Conservation (phyloP, 306 rosid species). For the Morella rubra region DNA sequence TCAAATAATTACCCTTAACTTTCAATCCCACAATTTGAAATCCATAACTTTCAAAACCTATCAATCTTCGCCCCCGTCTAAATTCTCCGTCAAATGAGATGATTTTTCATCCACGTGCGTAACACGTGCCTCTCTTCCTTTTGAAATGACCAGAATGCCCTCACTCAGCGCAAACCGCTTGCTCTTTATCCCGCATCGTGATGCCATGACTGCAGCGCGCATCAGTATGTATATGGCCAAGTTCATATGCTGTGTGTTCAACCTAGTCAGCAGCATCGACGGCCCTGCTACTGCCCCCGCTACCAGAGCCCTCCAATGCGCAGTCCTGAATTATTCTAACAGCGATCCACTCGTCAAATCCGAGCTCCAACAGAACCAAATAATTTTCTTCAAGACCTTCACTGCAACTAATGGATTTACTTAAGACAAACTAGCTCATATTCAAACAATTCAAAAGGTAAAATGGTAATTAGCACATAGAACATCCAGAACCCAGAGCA, state of each 20-base stretch:
- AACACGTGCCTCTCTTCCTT: no score
- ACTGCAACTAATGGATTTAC: neutral
- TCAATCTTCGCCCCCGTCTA: no score
- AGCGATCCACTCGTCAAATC: conserved; percentile 27
- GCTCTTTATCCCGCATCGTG: conserved; percentile 96
- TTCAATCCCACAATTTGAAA: no score
- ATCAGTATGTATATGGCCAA: conserved; percentile 88
- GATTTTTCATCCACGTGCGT: no score
- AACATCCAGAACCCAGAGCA: conserved; percentile 51
- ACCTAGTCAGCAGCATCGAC: conserved; percentile 85
- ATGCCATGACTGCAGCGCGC: conserved; percentile 91
- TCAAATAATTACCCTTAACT: no score
- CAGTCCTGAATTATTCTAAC: conserved; percentile 75
- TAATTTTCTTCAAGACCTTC: no score
- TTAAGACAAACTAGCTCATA: neutral
- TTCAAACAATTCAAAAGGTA: neutral
- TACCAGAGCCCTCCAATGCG: conserved; percentile 82
- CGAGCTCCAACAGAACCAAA: conserved; percentile 1
- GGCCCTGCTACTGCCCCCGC: conserved; percentile 98
- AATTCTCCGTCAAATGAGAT: no score
- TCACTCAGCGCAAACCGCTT: conserved; percentile 76
- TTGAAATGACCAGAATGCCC: no score
- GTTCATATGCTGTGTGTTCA: conserved; percentile 80
- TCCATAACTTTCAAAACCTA: no score
- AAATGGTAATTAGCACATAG: neutral